These are phyloP conservation scores for Cytospora piceicola DNA, from an alignment of 2,329 filamentous ascomycete genomes.

Conservation along the genomic window DNA sequence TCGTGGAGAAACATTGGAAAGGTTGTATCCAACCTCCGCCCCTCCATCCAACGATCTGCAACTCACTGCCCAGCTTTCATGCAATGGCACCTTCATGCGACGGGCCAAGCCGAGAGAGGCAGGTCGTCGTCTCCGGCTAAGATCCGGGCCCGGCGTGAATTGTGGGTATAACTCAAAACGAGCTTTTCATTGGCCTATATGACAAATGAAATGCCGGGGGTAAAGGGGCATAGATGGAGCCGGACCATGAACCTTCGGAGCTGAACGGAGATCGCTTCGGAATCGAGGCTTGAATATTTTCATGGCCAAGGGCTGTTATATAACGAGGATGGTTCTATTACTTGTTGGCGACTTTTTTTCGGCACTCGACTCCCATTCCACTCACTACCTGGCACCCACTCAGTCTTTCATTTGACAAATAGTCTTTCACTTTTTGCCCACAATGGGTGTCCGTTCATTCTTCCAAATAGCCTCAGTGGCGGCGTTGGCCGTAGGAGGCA, in stretches of 20 bases:
- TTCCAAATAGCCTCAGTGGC: slow-evolving; percentile 19
- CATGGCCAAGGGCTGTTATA: not conserved
- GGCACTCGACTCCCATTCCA: not conserved
- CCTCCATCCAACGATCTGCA: not conserved
- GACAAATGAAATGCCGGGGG: not conserved
- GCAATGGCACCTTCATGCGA: not conserved
- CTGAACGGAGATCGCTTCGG: not conserved
- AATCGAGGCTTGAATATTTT: not conserved
- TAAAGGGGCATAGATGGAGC: not conserved
- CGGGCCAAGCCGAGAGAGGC: not conserved
- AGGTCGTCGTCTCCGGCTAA: not conserved
- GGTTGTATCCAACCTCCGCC: not conserved
- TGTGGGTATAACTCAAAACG: not conserved
- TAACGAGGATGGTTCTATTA: not conserved
- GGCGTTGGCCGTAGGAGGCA: slow-evolving; percentile 16
- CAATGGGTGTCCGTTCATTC: slow-evolving; percentile 26
- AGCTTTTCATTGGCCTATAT: not conserved
- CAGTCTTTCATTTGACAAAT: not conserved
- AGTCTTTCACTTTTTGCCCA: not conserved
- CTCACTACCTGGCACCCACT: not conserved
- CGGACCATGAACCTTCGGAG: not conserved
- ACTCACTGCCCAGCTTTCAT: not conserved
- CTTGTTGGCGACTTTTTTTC: not conserved
- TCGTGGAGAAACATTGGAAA: not conserved
- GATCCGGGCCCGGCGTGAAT: not conserved